Percentiles rank a stretch among this genome's conserved stretches.
phyloP scores from a whole-genome alignment of 441 rosid genomes.

The Corymbia citriodora region DNA sequence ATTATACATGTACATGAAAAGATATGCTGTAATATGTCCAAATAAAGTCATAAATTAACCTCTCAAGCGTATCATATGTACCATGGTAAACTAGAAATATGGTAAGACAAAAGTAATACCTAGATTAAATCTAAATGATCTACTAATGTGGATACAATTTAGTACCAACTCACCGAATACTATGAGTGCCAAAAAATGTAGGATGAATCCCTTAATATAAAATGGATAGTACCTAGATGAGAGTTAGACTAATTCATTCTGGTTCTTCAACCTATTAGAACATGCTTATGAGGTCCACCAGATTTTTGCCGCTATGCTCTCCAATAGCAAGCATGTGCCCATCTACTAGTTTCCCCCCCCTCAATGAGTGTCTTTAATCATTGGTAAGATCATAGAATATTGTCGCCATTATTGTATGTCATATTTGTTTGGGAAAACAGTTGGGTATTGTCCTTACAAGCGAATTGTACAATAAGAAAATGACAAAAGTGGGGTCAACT shows the following conservation, averaged over 20 bases:
- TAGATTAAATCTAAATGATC: not conserved
- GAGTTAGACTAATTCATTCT: not conserved
- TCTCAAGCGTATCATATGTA: not conserved
- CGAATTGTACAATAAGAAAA: not conserved
- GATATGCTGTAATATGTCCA: not conserved
- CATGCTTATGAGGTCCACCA: not conserved
- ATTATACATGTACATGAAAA: not conserved
- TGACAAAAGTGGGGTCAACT: not conserved
- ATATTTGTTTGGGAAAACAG: not conserved
- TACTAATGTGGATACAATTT: not conserved
- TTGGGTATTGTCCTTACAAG: not conserved
- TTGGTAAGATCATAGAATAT: not conserved
- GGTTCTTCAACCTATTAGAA: not conserved
- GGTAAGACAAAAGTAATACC: not conserved
- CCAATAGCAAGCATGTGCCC: not conserved
- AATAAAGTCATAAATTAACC: not conserved
- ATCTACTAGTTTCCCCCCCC: not conserved
- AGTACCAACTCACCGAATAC: not conserved
- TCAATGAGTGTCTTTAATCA: not conserved
- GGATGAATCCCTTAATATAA: not conserved
- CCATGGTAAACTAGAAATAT: not conserved
- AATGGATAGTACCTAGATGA: not conserved
- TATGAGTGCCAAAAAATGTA: not conserved
- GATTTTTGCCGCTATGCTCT: not conserved
- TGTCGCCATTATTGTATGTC: not conserved